These are phyloP conservation scores for Fusarium phyllophilum DNA, from an alignment of 2,329 filamentous ascomycete genomes.

Conservation along the genomic window DNA sequence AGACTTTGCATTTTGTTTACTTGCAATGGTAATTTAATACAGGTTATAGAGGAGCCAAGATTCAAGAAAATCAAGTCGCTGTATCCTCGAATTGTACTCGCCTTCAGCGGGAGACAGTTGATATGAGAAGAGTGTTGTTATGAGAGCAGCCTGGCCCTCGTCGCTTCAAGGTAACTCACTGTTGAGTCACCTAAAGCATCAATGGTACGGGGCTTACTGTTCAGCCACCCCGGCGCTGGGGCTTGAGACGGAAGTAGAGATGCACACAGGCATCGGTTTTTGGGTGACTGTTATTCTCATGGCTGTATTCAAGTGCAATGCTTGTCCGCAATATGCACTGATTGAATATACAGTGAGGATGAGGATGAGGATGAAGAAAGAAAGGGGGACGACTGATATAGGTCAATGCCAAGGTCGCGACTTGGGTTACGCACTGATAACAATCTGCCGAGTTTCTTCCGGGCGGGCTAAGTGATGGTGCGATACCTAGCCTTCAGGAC, in stretches of 20 bases:
- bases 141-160: constrained; percentile 30
- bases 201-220: constrained; percentile 50
- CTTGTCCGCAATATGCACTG: constrained; percentile 35
- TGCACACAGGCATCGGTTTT: constrained; percentile 35
- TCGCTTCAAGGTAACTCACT: constrained; percentile 33
- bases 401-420: constrained; percentile 8
- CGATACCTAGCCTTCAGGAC: constrained; percentile 23
- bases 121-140: background rate
- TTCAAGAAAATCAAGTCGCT: background rate
- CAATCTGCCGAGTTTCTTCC: constrained; percentile 41
- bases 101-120: background rate
- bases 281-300: constrained; percentile 31
- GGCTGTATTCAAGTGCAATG: constrained; percentile 28
- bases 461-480: constrained; percentile 41
- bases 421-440: constrained; percentile 30
- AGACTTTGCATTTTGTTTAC: constrained; percentile 32
- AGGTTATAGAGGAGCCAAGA: background rate
- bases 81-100: background rate
- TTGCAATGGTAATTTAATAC: background rate
- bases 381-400: constrained; percentile 29
- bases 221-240: constrained; percentile 62
- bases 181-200: constrained; percentile 41
- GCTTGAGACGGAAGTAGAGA: constrained; percentile 52
- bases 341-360: constrained; percentile 25
- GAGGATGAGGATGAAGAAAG: constrained; percentile 2